These are phyloP conservation scores for Carex myosuroides DNA, from an alignment of 176 grass and related monocot genomes.

Conservation along the genomic window DNA sequence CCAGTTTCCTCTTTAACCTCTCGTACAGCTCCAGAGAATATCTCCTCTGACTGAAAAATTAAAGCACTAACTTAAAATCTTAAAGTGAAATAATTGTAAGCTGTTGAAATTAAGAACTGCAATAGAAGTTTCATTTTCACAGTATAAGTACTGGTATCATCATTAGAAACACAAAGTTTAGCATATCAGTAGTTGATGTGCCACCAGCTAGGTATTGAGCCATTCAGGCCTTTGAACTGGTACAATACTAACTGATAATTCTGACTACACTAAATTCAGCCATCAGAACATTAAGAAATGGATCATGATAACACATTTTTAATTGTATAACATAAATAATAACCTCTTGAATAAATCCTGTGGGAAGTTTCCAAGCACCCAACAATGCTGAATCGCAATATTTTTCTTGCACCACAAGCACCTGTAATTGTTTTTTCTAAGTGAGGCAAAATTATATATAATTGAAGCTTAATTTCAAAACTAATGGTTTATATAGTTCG, in stretches of 20 bases:
- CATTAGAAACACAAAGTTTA: background rate
- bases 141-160: background rate
- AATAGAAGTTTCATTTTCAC: background rate
- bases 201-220: background rate
- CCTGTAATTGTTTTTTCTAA: conserved; percentile 26
- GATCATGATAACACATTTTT: background rate
- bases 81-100: background rate
- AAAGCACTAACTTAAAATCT: background rate
- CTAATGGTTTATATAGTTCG: background rate
- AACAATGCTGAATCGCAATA: conserved; percentile 32
- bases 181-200: background rate
- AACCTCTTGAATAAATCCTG: conserved; percentile 87
- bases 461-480: background rate
- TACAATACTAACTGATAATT: background rate
- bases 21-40: conserved; percentile 69
- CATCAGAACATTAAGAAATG: background rate
- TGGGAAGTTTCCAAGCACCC: conserved; percentile 79
- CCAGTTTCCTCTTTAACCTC: conserved; percentile 98
- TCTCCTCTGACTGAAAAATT: conserved; percentile 66
- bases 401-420: conserved; percentile 90
- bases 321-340: background rate
- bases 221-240: background rate
- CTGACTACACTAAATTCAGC: background rate
- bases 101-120: background rate
- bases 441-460: conserved; percentile 1